phyloP scores from a whole-genome alignment of 73 alveolate genomes.

The Paramecium caudatum region DNA sequence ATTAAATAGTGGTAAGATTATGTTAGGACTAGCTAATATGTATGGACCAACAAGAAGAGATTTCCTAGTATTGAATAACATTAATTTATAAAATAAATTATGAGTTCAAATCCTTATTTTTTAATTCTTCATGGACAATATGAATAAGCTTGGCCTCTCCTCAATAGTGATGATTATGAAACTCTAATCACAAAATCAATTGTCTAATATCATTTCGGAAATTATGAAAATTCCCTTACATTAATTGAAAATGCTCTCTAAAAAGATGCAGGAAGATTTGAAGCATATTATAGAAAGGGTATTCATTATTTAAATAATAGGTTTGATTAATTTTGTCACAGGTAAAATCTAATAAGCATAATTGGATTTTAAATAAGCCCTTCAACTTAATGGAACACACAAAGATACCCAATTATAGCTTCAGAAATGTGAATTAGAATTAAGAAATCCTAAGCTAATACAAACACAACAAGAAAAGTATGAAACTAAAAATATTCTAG shows the following conservation, averaged over 20 bases:
- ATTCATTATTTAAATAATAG: not conserved
- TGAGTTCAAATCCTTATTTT: slow-evolving; percentile 48
- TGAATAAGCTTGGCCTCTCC: not conserved
- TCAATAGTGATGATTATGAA: slow-evolving; percentile 49
- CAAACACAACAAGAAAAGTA: slow-evolving; percentile 15
- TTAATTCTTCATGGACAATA: slow-evolving; percentile 8
- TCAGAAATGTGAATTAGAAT: slow-evolving; percentile 25
- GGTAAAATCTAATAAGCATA: slow-evolving; percentile 23
- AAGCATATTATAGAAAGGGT: slow-evolving; percentile 54
- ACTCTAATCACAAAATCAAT: slow-evolving; percentile 20
- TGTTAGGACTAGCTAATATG: slow-evolving; percentile 40
- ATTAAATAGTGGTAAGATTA: not conserved
- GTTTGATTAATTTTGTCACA: not conserved
- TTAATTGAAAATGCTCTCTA: slow-evolving; percentile 17
- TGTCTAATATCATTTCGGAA: not conserved
- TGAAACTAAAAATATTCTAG: not conserved
- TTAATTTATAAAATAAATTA: slow-evolving; percentile 28
- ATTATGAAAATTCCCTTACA: not conserved
- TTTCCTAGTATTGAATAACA: slow-evolving; percentile 61
- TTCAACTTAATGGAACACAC: not conserved
- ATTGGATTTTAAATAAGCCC: not conserved
- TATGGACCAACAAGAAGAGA: slow-evolving; percentile 59
- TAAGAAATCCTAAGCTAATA: not conserved
- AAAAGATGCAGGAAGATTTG: not conserved
- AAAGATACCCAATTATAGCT: not conserved